Evolutionary conservation across 352 stramenopile genomes (phyloP).

Genomic region (Pythium myriotylum): DNA sequence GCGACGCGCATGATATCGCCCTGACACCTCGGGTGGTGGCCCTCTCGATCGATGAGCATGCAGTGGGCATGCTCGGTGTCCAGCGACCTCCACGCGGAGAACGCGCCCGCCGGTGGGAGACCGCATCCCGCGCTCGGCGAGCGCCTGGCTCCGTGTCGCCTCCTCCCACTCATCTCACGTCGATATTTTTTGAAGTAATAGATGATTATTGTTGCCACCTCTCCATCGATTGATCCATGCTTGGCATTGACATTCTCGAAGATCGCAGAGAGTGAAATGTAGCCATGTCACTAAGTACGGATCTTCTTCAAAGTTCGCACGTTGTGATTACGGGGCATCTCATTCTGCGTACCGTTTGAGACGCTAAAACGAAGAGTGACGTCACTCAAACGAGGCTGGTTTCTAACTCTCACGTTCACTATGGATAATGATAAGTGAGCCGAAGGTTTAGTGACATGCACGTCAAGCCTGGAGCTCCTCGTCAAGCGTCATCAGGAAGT

Average conservation of each 20-base stretch:
- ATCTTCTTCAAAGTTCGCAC: not conserved
- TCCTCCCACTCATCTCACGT: constrained; percentile 17
- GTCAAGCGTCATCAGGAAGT: not conserved
- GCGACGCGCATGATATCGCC: not conserved
- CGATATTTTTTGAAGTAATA: constrained; percentile 42
- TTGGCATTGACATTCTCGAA: constrained; percentile 3
- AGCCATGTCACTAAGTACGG: constrained; percentile 21
- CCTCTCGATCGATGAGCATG: not conserved
- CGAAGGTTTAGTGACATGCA: constrained; percentile 1
- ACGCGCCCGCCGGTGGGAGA: not conserved
- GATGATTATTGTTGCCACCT: constrained; percentile 45
- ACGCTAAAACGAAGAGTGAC: not conserved
- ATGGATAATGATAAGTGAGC: too few species aligned
- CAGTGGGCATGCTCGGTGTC: too few species aligned
- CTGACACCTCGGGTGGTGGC: not conserved
- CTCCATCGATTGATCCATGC: not conserved
- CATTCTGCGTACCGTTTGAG: too few species aligned
- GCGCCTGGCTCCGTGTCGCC: not conserved
- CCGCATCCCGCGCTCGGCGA: not conserved
- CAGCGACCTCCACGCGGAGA: too few species aligned
- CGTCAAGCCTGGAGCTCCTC: not conserved
- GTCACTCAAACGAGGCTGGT: not conserved
- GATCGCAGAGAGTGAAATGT: constrained; percentile 2
- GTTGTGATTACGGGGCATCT: not conserved
- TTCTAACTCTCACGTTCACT: too few species aligned